phyloP scores from a whole-genome alignment of 306 rosid genomes.

The Abrus precatorius region DNA sequence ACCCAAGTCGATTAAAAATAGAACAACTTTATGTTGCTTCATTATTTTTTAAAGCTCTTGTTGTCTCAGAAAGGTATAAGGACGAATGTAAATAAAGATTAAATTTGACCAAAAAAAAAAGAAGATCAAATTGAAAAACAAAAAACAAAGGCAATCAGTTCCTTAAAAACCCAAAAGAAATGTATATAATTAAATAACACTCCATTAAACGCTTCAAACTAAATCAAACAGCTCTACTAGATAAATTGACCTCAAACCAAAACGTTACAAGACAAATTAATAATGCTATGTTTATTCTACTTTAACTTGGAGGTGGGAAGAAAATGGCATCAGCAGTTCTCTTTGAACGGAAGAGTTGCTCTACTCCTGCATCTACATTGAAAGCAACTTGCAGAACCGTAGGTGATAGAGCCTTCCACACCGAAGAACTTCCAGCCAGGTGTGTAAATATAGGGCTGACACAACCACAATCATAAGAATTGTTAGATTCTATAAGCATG shows the following conservation, averaged over 20 bases:
- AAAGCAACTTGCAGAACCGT: slow-evolving; percentile 77
- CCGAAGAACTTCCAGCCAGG: slow-evolving; percentile 81
- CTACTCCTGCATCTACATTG: slow-evolving; percentile 69
- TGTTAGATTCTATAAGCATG: neutral
- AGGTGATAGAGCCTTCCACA: slow-evolving; percentile 84
- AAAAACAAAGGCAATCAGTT: neutral
- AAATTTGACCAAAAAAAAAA: neutral
- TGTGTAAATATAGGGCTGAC: slow-evolving; percentile 88
- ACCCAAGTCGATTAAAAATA: no score
- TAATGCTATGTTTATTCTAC: slow-evolving; percentile 29
- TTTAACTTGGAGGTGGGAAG: slow-evolving; percentile 77
- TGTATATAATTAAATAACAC: neutral
- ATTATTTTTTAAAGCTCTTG: neutral
- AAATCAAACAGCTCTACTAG: neutral
- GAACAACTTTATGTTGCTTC: no score
- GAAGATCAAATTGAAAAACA: neutral
- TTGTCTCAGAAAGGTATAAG: neutral
- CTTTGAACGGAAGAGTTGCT: slow-evolving; percentile 77
- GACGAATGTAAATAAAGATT: neutral
- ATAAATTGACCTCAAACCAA: neutral
- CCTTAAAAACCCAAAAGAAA: neutral
- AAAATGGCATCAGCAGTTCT: slow-evolving; percentile 79
- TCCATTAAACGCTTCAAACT: neutral
- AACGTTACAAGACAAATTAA: neutral
- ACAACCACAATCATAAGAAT: slow-evolving; percentile 10